A percentile compares a stretch with the other conserved stretches of the same genome.
phyloP scores from a whole-genome alignment of 2,329 filamentous ascomycete species.

The Fusarium denticulatum region DNA sequence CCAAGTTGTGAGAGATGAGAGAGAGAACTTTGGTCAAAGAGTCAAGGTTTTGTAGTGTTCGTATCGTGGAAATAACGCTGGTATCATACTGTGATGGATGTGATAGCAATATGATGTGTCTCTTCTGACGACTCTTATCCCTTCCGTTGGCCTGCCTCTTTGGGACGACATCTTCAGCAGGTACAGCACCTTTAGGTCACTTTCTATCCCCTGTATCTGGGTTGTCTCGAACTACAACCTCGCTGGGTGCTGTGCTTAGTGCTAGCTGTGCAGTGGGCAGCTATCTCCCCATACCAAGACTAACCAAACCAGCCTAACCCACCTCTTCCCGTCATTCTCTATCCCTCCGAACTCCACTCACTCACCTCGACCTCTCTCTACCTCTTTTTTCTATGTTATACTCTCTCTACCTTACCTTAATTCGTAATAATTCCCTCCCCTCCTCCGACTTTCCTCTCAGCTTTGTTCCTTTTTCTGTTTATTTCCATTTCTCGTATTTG shows the following conservation, averaged over 20 bases:
- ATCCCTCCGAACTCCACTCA: constrained; percentile 3
- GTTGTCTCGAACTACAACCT: constrained; percentile 25
- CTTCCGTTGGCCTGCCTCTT: constrained; percentile 24
- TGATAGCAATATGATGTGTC: not conserved
- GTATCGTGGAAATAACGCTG: constrained; percentile 6
- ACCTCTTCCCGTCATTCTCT: constrained; percentile 27
- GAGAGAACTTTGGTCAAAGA: constrained; percentile 10
- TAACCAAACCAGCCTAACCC: constrained; percentile 11
- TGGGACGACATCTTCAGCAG: constrained; percentile 9
- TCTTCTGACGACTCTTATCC: constrained; percentile 5
- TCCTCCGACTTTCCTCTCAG: constrained; percentile 7
- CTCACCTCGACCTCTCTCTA: not conserved
- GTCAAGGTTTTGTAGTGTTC: not conserved
- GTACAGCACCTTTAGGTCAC: constrained; percentile 17
- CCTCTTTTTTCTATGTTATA: constrained; percentile 16
- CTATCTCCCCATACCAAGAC: constrained; percentile 23
- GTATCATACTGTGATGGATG: not conserved
- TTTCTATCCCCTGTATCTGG: constrained; percentile 6
- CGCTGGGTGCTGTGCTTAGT: not conserved
- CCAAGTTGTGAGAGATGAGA: constrained; percentile 7
- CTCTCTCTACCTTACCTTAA: constrained; percentile 18
- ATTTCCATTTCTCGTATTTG: constrained; percentile 19
- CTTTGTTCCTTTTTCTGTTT: constrained; percentile 10
- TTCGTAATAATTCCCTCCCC: constrained; percentile 33
- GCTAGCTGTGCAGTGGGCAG: not conserved